Evolutionary conservation across 1,284 basidiomycete genomes (phyloP), one percentile per base, ranked within the genome.

Genomic region (Meripilus lineatus): DNA sequence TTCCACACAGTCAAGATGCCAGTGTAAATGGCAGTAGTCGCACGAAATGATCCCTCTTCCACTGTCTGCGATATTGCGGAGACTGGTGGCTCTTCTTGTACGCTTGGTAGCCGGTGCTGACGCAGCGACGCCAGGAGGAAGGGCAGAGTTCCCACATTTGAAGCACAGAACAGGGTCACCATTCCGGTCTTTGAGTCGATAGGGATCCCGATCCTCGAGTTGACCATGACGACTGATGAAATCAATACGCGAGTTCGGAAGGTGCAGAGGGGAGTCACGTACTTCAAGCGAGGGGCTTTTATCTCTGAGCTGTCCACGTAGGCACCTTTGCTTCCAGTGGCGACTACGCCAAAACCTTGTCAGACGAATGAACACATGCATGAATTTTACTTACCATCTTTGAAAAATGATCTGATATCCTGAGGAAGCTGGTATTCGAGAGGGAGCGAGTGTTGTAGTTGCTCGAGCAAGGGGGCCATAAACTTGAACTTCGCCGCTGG

Each of bases 1-100:
- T 55, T 89, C 84, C 25, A 99, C 71, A 59, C 95, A 99, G 63
- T 99, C 95, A 44, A 98, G 77, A 63, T 99, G 95, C 91, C 95
- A 99, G 64, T 95, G 89, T 45, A 95, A 75, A 46, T 78, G 75
- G 67, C 96, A 99, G 61, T 94, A 93, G 68, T 99, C 96, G 66
- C 95, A 99, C 26, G 91, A 90, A 50, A 97, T 73, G 38, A 98
- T 93, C 52, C 73, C 71, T 58, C 73, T 79, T 68, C 82, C 83
- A 39, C 69, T 65, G 47, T 83, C 80, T 18, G 70, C 24, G 17
- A 30, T 4, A 24, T 24, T 64, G 30, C 56, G 53, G 15, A 39
- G 48, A 22, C 50, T 50, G 2, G 58, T 50, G 22, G 70, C 71
- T 50, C 74, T 66, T 53, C 79, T 70, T 22, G 75, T 63, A 32